phyloP scores from a whole-genome alignment of 106 monocot genomes.

The Dendrobium huoshanense region DNA sequence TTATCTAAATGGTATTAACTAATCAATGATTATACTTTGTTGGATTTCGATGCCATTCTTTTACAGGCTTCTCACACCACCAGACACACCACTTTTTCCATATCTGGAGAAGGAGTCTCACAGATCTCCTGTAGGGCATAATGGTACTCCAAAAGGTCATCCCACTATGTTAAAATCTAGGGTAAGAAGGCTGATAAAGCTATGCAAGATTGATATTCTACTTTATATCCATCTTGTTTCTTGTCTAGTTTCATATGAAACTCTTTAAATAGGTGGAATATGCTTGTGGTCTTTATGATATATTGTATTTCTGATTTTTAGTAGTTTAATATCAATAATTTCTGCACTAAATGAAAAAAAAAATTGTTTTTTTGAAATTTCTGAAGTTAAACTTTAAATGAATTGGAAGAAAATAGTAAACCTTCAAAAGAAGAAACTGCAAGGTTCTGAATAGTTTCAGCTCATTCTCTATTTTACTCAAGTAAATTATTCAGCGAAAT shows the following conservation, averaged over 20 bases:
- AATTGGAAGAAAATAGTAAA: not conserved
- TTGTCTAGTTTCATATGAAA: not conserved
- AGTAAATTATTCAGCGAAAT: not conserved
- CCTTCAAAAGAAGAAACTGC: not conserved
- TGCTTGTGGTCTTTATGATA: not conserved
- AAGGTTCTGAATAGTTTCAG: not conserved
- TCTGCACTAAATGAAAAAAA: not conserved
- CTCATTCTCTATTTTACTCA: not conserved
- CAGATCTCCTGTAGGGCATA: conserved; percentile 35
- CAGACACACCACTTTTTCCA: conserved; percentile 72
- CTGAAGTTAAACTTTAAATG: not conserved
- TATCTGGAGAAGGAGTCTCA: conserved; percentile 35
- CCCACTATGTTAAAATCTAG: conserved; percentile 44
- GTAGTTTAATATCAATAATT: not conserved
- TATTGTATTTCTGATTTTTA: not conserved
- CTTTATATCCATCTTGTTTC: not conserved
- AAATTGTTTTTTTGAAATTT: not conserved
- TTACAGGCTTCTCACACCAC: conserved; percentile 76
- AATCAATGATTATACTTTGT: conserved; percentile 1
- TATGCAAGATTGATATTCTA: not conserved
- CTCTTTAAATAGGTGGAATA: not conserved
- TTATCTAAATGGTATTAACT: not conserved
- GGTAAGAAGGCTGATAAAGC: conserved; percentile 19
- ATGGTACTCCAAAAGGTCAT: conserved; percentile 52
- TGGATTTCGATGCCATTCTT: too few relatives aligned